Evolutionary conservation across 345 rosid species (phyloP), one percentile per base, ranked within the genome.

Genomic region (Clarkia xantiana): DNA sequence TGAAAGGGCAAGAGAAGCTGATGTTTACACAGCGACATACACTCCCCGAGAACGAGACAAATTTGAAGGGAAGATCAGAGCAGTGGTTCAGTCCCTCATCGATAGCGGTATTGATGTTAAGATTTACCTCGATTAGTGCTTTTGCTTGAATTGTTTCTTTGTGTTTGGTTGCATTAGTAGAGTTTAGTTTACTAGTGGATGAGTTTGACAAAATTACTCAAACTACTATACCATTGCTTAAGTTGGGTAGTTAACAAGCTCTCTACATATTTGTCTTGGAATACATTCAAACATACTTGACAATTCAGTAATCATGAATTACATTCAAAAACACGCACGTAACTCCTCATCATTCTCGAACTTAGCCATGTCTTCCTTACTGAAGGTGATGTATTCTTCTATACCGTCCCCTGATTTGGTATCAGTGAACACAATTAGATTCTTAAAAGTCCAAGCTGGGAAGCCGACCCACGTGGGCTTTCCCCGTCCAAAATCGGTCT

Each of bases 21-120:
- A 86, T 51, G 95, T 82, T 4, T 85, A 78, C 56, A 77, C 95
- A 0, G 94, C 95, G 49, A 62, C 83, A 7, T 90, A 85, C 45
- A 79, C 95, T 36, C 95, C 91, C 2, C 54, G 97, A 52, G 94
- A 90, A 49, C 74, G 85, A 61, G 97, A 86, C 72, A 86, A 78
- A 68, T 90, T 86, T 62, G 97, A 90, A 79, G 94, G 97, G 16
- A 90, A 90, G 60, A 86, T 86, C 51, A 72, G 94, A 70, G 97
- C 91, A 36, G 86, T 90, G 54, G 94, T 86, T 49, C 94, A 86
- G 67, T 83, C 91, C 36, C 77, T 90, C 41, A 81, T 90, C 54
- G 95, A 90, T 54, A 80, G 72, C 18, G 95, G 94, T 56, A 86
- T 86, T 3, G 91, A 79, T 67, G 62, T 90, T 14, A 82, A 83